Conservation (phyloP, 352 stramenopile genomes). For the Stramenopiles sp. region DNA sequence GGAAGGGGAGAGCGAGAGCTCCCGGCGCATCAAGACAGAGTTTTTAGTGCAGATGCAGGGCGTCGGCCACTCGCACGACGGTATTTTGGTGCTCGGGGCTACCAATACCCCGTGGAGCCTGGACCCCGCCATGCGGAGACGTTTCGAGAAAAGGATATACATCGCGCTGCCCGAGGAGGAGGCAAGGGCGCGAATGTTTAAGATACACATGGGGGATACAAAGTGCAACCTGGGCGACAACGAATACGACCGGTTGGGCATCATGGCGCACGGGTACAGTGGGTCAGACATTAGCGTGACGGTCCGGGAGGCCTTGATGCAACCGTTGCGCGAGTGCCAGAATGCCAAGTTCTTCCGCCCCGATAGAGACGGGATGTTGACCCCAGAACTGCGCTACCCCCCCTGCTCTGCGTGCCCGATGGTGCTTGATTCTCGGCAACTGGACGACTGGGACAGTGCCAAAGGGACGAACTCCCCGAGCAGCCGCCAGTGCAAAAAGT, state of each 20-base stretch:
- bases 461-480: too few species aligned
- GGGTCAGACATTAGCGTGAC: conserved; percentile 91
- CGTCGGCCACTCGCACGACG: conserved; percentile 61
- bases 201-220: conserved; percentile 90
- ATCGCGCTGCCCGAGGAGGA: conserved; percentile 83
- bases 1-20: conserved; percentile 82
- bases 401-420: too few species aligned
- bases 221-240: conserved; percentile 68
- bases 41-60: conserved; percentile 96
- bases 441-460: not conserved
- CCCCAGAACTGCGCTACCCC: not conserved
- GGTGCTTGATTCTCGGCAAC: too few species aligned
- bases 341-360: conserved; percentile 72
- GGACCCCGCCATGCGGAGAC: conserved; percentile 80
- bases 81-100: conserved; percentile 80
- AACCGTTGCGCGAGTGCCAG: conserved; percentile 86
- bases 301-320: conserved; percentile 88
- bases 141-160: conserved; percentile 97
- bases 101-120: conserved; percentile 97
- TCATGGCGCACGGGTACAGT: conserved; percentile 75
- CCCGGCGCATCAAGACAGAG: conserved; percentile 89
- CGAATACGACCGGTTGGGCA: conserved; percentile 76
- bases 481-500: too few species aligned
- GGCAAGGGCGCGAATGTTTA: conserved; percentile 78
- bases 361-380: not conserved